Percentiles rank a stretch among this genome's conserved stretches.
Evolutionary conservation across 352 stramenopile species (phyloP).

Genomic region (Pilasporangium apinafurcum): DNA sequence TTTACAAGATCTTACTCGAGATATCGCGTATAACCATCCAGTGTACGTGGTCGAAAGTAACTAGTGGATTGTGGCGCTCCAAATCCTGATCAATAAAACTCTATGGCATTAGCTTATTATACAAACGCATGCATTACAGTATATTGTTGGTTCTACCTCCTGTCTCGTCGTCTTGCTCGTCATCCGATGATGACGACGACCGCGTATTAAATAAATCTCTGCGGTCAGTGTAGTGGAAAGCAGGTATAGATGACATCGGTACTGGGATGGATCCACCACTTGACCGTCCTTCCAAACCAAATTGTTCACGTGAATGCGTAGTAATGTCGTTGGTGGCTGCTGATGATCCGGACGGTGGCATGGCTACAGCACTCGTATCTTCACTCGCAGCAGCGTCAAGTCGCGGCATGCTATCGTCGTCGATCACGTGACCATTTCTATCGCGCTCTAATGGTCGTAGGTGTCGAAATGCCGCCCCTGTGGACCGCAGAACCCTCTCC

Average conservation of each 20-base stretch:
- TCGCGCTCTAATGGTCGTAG: too few relatives aligned
- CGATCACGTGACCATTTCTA: too few relatives aligned
- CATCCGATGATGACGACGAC: conserved; percentile 8
- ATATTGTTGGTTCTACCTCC: neutral
- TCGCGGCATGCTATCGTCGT: conserved; percentile 1
- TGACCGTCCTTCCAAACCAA: too few relatives aligned
- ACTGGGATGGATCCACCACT: conserved; percentile 12
- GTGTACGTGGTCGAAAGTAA: conserved; percentile 54
- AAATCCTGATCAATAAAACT: neutral
- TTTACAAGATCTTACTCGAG: conserved; percentile 32
- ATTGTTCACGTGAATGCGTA: too few relatives aligned
- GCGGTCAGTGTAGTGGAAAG: conserved; percentile 7
- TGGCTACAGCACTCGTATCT: neutral
- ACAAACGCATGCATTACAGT: neutral
- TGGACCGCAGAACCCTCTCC: too few relatives aligned
- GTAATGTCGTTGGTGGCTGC: neutral
- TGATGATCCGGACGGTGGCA: neutral
- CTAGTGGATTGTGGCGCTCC: conserved; percentile 38
- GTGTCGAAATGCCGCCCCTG: too few relatives aligned
- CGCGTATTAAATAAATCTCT: conserved; percentile 9
- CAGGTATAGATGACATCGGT: conserved; percentile 8
- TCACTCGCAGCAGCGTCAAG: conserved; percentile 3
- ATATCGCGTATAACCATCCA: conserved; percentile 57
- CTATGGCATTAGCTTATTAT: neutral
- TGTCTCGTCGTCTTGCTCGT: conserved; percentile 6